Percentiles rank a stretch among this genome's conserved stretches.
These are phyloP conservation scores for Xylariaceae sp. DNA, from an alignment of 2,329 filamentous ascomycete species.

Conservation along the genomic window DNA sequence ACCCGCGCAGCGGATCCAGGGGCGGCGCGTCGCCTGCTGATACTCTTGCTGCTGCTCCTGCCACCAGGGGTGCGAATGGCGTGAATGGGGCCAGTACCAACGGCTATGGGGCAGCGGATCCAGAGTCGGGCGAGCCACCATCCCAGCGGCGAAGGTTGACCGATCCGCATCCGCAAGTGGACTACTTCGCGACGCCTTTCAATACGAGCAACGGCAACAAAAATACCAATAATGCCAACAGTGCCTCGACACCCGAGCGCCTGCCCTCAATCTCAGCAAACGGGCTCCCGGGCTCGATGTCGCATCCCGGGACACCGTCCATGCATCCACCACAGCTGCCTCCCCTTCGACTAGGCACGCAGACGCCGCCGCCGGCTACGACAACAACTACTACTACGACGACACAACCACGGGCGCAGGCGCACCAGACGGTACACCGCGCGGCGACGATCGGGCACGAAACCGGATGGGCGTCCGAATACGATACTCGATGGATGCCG, in stretches of 20 bases:
- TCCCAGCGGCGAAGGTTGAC: slow-evolving; percentile 43
- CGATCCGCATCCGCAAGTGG: slow-evolving; percentile 44
- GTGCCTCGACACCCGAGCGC: slow-evolving; percentile 33
- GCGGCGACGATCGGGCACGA: slow-evolving; percentile 35
- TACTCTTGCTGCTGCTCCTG: too few relatives aligned
- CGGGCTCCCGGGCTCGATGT: slow-evolving; percentile 30
- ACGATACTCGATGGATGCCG: too few relatives aligned
- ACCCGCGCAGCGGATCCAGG: slow-evolving; percentile 30
- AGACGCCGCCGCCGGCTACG: slow-evolving; percentile 22
- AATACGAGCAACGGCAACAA: too few relatives aligned
- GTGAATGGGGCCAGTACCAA: too few relatives aligned
- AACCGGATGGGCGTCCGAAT: slow-evolving; percentile 35
- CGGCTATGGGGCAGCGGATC: slow-evolving; percentile 39
- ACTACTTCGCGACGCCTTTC: slow-evolving; percentile 37
- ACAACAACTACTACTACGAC: slow-evolving; percentile 20
- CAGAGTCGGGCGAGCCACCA: slow-evolving; percentile 41
- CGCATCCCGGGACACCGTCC: slow-evolving; percentile 30
- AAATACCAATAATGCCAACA: too few relatives aligned
- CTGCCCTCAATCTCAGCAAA: slow-evolving; percentile 39
- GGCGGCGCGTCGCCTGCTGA: too few relatives aligned
- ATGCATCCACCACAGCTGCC: slow-evolving; percentile 40
- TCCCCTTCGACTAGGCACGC: slow-evolving; percentile 45
- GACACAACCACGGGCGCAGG: slow-evolving; percentile 22
- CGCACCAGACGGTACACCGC: slow-evolving; percentile 27
- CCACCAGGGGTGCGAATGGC: too few relatives aligned